Conservation (phyloP, 768 basidiomycete genomes). For the Pholiota conissans region DNA sequence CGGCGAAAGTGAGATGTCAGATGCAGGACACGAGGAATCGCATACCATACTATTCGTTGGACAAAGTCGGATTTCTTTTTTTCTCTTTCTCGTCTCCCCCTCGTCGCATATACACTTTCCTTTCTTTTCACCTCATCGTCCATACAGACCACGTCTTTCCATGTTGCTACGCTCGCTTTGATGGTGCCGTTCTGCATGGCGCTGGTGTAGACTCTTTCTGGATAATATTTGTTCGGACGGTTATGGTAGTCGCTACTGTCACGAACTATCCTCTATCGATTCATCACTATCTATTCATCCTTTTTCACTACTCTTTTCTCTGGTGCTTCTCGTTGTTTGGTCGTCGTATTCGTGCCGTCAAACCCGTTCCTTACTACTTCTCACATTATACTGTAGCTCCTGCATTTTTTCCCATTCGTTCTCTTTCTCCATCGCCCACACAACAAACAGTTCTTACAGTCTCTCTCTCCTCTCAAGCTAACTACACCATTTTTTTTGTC, state of each 20-base stretch:
- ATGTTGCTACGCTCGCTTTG: neutral
- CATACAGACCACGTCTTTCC: neutral
- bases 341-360: neutral
- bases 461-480: too few species aligned
- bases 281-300: neutral
- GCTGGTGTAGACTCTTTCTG: neutral
- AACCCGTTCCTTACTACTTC: neutral
- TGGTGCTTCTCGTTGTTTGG: neutral
- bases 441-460: too few species aligned
- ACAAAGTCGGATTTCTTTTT: neutral
- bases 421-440: neutral
- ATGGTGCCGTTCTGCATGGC: neutral
- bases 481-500: too few species aligned
- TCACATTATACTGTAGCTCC: neutral
- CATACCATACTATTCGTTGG: neutral
- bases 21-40: neutral
- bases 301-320: neutral
- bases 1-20: constrained; percentile 46
- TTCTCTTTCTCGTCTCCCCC: too few species aligned
- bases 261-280: neutral
- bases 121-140: neutral
- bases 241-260: neutral
- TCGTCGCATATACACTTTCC: too few species aligned
- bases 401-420: neutral
- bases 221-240: neutral